phyloP scores from a whole-genome alignment of 306 rosid genomes.

The Quercus bicolor region DNA sequence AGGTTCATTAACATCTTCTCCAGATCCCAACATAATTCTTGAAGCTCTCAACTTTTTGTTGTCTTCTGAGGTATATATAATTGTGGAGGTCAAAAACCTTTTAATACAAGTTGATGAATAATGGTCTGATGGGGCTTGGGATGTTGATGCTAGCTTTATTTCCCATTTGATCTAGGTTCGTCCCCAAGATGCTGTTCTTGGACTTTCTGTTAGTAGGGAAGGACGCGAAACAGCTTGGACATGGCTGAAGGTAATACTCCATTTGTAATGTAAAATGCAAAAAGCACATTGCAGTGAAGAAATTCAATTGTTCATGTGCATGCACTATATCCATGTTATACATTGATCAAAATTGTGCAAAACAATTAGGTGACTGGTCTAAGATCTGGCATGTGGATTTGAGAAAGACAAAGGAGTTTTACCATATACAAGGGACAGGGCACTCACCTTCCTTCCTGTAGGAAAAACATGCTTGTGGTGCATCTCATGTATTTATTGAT shows the following conservation, averaged over 20 bases:
- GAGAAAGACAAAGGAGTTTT: too few relatives aligned
- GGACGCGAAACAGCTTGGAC: slow-evolving; percentile 87
- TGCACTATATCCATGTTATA: background rate
- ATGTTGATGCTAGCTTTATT: slow-evolving; percentile 15
- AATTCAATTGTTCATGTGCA: background rate
- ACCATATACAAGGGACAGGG: too few relatives aligned
- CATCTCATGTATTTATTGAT: background rate
- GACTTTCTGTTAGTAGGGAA: slow-evolving; percentile 51
- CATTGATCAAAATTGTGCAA: background rate
- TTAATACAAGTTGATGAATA: background rate
- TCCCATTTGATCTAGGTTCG: slow-evolving; percentile 53
- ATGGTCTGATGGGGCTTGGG: slow-evolving; percentile 19
- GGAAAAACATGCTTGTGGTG: background rate
- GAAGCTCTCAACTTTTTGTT: slow-evolving; percentile 47
- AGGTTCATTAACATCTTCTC: slow-evolving; percentile 43
- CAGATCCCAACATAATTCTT: slow-evolving; percentile 38
- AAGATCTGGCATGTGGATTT: too few relatives aligned
- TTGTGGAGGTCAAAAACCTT: slow-evolving; percentile 9
- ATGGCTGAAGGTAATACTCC: slow-evolving; percentile 69
- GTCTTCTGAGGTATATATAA: slow-evolving; percentile 34
- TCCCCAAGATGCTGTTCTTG: slow-evolving; percentile 77
- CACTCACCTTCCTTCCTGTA: too few relatives aligned
- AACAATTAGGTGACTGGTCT: background rate
- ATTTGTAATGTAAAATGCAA: slow-evolving; percentile 5
- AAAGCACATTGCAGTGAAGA: background rate